Percentiles rank a stretch among this genome's conserved stretches.
phyloP scores from a whole-genome alignment of 148 eudicot genomes.

The Rhododendron griersonianum region DNA sequence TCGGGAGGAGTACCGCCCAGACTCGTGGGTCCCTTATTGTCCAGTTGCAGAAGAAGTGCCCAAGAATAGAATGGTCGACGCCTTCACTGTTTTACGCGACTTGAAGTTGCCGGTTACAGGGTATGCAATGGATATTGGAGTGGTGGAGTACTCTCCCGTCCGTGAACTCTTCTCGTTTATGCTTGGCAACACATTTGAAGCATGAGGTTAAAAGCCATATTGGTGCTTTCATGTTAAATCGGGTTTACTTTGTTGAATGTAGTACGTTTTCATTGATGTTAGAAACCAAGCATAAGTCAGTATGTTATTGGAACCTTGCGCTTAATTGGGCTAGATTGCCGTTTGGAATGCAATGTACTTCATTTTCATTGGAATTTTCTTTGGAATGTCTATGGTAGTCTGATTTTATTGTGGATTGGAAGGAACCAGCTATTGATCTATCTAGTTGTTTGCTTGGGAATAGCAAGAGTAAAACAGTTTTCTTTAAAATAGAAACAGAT shows the following conservation, averaged over 20 bases:
- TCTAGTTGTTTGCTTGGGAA: not conserved
- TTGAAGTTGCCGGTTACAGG: constrained; percentile 81
- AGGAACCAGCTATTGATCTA: not conserved
- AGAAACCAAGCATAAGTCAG: constrained; percentile 11
- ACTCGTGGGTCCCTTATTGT: constrained; percentile 71
- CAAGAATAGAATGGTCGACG: constrained; percentile 64
- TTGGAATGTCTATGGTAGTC: not conserved
- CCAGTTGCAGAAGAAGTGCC: constrained; percentile 78
- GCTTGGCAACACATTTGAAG: constrained; percentile 56
- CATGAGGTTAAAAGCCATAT: constrained; percentile 19
- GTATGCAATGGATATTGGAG: constrained; percentile 46
- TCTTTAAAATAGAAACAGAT: not conserved
- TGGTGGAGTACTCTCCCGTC: constrained; percentile 26
- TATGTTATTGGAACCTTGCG: not conserved
- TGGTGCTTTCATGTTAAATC: constrained; percentile 5
- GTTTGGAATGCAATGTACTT: not conserved
- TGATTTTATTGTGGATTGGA: not conserved
- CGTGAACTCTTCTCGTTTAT: constrained; percentile 23
- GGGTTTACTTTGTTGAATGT: constrained; percentile 2
- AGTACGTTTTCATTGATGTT: constrained; percentile 4
- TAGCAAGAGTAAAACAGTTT: not conserved
- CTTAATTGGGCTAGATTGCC: not conserved
- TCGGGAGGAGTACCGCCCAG: constrained; percentile 56
- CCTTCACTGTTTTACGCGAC: constrained; percentile 68
- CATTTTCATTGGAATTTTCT: not conserved